Base-by-base conservation (phyloP, 306 rosid genomes). In the Acacia melanoxylon region DNA sequence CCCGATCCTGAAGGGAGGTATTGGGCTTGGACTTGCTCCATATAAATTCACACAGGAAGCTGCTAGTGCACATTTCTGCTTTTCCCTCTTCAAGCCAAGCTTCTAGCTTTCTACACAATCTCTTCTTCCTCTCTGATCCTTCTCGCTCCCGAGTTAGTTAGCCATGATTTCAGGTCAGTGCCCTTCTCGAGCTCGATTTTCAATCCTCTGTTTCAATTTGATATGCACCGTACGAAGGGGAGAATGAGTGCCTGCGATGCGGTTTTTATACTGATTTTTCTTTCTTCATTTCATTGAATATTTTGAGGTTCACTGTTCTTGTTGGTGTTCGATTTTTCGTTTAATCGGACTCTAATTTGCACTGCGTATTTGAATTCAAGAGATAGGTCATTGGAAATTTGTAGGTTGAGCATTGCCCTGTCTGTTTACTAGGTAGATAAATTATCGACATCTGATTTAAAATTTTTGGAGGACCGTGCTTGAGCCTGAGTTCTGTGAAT, bases 41-140 rank as follows among this genome's bases (percentile, higher is more conserved):
- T 83, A 80, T 86, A 83, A 82, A 78, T 37, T 16, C 3, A 68
- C 51, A 22, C n/a, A 46, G 62, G 65, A 66, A 74, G 46, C 88
- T 78, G 16, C 76, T 0, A 4, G 9, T 24, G 13, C 85, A 41
- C 80, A 76, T 84, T 61, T 16, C 24, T 9, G 72, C 82, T 71
- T 90, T 88, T 80, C 97, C 97, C 82, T 85, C 91, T 86, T 83
- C 95, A 91, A 93, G 97, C 94, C 88, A 86, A 78, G 59, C 87
- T 85, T 63, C 2, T 14, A 14, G 54, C 54, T 5, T 56, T 56
- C 85, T 69, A 8, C 80, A 14, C 19, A 73, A 69, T 27, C 58
- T 75, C 72, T 22, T 29, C 48, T 22, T 29, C 41, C 31, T 58
- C 71, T 17, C 83, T 75, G 87, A 87, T 85, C 89, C 80, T 86